These are phyloP conservation scores for Eruca vesicaria DNA, from an alignment of 441 rosid genomes.

Conservation along the genomic window DNA sequence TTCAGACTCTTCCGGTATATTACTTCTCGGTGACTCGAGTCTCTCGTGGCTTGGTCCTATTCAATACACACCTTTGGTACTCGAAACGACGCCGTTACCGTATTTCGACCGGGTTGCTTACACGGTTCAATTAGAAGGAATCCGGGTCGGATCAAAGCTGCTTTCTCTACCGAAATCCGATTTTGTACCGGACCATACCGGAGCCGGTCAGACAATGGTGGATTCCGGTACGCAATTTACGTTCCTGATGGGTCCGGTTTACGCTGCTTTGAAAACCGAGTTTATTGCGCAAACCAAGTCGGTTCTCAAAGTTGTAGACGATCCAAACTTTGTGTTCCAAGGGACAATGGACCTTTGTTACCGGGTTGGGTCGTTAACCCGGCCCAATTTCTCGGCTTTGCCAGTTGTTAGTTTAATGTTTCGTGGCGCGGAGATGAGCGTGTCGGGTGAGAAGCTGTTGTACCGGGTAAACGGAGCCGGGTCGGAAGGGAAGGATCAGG, in stretches of 20 bases:
- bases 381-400: constrained; percentile 32
- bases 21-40: constrained; percentile 46
- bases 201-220: constrained; percentile 73
- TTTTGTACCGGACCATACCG: constrained; percentile 60
- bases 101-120: constrained; percentile 63
- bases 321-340: constrained; percentile 65
- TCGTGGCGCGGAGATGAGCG: constrained; percentile 69
- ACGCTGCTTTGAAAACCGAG: constrained; percentile 48
- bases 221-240: constrained; percentile 75
- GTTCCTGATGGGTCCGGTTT: constrained; percentile 55
- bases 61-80: constrained; percentile 54
- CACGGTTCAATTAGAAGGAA: constrained; percentile 55
- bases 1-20: constrained; percentile 49
- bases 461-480: constrained; percentile 56
- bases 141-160: constrained; percentile 42
- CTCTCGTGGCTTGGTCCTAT: constrained; percentile 47
- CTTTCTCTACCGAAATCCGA: constrained; percentile 45
- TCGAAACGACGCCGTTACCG: constrained; percentile 49
- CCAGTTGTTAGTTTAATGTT: constrained; percentile 60
- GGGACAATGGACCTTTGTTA: constrained; percentile 89
- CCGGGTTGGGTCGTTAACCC: constrained; percentile 31
- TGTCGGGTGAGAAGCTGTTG: constrained; percentile 61
- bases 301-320: constrained; percentile 42
- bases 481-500: constrained; percentile 47
- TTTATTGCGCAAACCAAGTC: constrained; percentile 52